A percentile compares a stretch with the other conserved stretches of the same genome.
Conservation (phyloP, 202 grass and related monocot genomes). For the Musa balbisiana region DNA sequence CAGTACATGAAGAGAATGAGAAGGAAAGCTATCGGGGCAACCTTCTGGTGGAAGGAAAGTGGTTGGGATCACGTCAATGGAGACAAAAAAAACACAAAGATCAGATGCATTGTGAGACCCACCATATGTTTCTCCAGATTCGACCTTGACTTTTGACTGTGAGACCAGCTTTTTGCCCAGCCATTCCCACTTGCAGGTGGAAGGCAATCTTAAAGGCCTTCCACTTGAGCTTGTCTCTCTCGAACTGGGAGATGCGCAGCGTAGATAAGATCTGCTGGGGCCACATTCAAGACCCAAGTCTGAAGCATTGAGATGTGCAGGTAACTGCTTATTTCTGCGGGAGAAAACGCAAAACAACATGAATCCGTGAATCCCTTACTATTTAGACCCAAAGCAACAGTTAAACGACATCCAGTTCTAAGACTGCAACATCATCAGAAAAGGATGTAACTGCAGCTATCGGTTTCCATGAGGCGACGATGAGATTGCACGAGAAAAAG, state of each 20-base stretch:
- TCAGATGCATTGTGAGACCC: neutral
- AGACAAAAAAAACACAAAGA: neutral
- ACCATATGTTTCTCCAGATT: neutral
- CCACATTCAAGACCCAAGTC: neutral
- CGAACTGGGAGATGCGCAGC: neutral
- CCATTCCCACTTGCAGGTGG: slow-evolving; percentile 6
- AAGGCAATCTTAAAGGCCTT: neutral
- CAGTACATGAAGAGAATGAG: neutral
- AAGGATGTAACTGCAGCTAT: too few species aligned
- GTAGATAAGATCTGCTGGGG: neutral
- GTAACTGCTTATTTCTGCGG: too few species aligned
- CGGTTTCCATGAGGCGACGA: too few species aligned
- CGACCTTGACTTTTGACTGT: neutral
- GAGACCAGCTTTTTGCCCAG: neutral
- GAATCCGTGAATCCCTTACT: too few species aligned
- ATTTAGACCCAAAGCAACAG: too few species aligned
- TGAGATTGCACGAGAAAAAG: too few species aligned
- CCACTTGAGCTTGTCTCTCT: neutral
- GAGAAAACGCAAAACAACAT: too few species aligned
- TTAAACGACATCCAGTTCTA: too few species aligned
- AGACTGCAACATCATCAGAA: too few species aligned
- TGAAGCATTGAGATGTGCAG: neutral
- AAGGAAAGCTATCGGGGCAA: neutral
- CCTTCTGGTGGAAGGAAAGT: slow-evolving; percentile 8
- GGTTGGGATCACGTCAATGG: neutral